These are phyloP conservation scores for Arthrobotrys conoides DNA, from an alignment of 2,329 filamentous ascomycete species.

Conservation along the genomic window DNA sequence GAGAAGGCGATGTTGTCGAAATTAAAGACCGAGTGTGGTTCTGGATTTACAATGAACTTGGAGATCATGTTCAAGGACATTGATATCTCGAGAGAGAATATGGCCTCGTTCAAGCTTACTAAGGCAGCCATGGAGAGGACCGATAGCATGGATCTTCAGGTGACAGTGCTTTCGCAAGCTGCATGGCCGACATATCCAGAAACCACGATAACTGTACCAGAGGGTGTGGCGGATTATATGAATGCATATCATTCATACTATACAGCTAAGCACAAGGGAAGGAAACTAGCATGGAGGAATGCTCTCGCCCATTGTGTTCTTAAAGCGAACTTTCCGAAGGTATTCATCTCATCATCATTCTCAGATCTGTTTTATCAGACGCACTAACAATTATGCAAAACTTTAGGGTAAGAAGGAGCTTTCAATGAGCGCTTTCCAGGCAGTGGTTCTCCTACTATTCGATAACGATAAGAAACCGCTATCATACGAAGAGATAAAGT, in stretches of 20 bases:
- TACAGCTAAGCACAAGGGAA: slow-evolving; percentile 87
- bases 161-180: slow-evolving; percentile 89
- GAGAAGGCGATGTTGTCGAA: slow-evolving; percentile 95
- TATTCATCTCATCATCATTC: background rate
- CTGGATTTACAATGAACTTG: slow-evolving; percentile 94
- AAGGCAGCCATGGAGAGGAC: slow-evolving; percentile 74
- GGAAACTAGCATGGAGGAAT: slow-evolving; percentile 92
- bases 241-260: slow-evolving; percentile 88
- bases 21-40: slow-evolving; percentile 79
- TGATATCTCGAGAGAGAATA: slow-evolving; percentile 91
- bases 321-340: slow-evolving; percentile 81
- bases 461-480: slow-evolving; percentile 74
- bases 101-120: slow-evolving; percentile 83
- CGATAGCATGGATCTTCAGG: slow-evolving; percentile 78
- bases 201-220: slow-evolving; percentile 79
- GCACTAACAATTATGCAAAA: background rate
- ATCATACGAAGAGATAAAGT: slow-evolving; percentile 81
- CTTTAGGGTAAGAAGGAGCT: slow-evolving; percentile 81
- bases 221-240: slow-evolving; percentile 81
- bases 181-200: slow-evolving; percentile 95
- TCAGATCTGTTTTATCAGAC: background rate
- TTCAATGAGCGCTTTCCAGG: slow-evolving; percentile 91
- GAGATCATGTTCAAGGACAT: slow-evolving; percentile 99
- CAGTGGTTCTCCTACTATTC: slow-evolving; percentile 90
- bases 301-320: slow-evolving; percentile 91